phyloP scores from a whole-genome alignment of 495 filamentous ascomycete genomes.

The Lophium mytilinum region DNA sequence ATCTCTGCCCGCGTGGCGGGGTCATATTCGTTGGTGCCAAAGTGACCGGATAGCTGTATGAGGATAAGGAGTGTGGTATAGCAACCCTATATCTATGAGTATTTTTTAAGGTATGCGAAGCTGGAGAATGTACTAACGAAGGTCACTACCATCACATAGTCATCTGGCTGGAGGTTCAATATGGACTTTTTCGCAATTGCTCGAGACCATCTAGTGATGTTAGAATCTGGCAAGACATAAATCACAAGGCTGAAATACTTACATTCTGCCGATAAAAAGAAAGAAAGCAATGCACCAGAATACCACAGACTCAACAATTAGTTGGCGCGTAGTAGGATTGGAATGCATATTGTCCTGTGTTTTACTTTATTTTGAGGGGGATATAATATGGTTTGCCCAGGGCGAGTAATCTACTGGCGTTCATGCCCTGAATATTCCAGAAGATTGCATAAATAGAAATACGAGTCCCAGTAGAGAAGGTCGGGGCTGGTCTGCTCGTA shows the following conservation, averaged over 20 bases:
- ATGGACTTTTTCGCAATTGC: background rate
- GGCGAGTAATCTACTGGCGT: no score
- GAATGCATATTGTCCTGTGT: background rate
- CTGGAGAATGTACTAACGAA: background rate
- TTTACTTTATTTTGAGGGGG: background rate
- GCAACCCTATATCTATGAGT: background rate
- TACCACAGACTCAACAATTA: background rate
- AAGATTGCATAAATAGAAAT: no score
- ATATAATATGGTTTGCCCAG: no score
- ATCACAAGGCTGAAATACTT: background rate
- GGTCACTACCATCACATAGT: background rate
- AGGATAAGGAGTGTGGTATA: constrained; percentile 2
- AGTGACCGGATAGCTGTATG: background rate
- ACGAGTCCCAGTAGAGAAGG: no score
- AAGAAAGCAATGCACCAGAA: background rate
- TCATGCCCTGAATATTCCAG: no score
- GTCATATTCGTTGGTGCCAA: background rate
- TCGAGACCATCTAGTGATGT: background rate
- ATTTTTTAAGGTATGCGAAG: background rate
- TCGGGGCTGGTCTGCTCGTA: no score
- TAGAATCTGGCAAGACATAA: background rate
- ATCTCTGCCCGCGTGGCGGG: background rate
- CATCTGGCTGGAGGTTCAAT: background rate
- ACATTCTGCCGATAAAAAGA: background rate
- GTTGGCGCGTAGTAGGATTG: background rate